A percentile compares a stretch with the other conserved stretches of the same genome.
Evolutionary conservation across 495 filamentous ascomycete genomes (phyloP).

Genomic region (Daldinia caldariorum): DNA sequence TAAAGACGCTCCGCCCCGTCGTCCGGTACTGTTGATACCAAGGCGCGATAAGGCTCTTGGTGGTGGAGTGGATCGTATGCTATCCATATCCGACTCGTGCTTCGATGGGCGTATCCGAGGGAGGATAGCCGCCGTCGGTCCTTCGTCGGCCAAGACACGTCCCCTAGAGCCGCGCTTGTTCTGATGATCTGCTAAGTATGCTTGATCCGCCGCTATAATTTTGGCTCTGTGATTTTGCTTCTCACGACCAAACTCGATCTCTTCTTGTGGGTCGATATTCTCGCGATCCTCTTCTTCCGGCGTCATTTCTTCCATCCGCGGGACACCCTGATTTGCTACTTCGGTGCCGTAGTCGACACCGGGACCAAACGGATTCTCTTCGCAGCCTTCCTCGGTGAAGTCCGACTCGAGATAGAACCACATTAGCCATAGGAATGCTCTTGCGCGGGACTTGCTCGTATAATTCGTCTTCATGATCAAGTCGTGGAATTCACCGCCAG

Average conservation of each 20-base stretch:
- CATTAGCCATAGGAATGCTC: constrained; percentile 95
- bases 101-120: constrained; percentile 64
- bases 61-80: constrained; percentile 66
- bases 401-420: constrained; percentile 99
- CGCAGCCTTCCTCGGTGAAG: constrained; percentile 81
- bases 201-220: constrained; percentile 65
- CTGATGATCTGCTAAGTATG: constrained; percentile 60
- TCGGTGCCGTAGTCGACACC: constrained; percentile 72
- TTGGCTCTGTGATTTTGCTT: constrained; percentile 88
- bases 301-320: constrained; percentile 78
- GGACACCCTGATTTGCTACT: constrained; percentile 80
- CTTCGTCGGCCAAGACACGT: constrained; percentile 60
- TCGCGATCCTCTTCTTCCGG: constrained; percentile 80
- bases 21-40: constrained; percentile 51
- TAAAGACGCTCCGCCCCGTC: constrained; percentile 58
- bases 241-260: constrained; percentile 83
- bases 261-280: constrained; percentile 89
- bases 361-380: constrained; percentile 88
- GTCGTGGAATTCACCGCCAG: constrained; percentile 90
- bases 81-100: constrained; percentile 67
- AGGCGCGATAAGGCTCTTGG: constrained; percentile 59
- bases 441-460: constrained; percentile 84
- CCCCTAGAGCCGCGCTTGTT: constrained; percentile 54
- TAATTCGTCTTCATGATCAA: constrained; percentile 89
- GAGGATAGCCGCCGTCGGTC: constrained; percentile 65